Evolutionary conservation across 2,329 filamentous ascomycete species (phyloP).

Genomic region (Xylaria sp.): DNA sequence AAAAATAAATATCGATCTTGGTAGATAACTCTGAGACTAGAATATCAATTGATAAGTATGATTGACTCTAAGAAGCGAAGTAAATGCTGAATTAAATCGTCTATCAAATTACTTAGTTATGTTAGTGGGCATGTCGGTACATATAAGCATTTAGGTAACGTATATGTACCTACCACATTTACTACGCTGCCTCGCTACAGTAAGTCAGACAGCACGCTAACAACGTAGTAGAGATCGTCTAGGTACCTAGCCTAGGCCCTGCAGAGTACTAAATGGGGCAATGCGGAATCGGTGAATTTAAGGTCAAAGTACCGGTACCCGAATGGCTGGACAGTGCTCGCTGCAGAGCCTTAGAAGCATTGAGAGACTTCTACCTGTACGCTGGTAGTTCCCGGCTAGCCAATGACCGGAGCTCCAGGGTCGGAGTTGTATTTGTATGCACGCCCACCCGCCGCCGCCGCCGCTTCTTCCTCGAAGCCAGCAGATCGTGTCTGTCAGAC

Average conservation of each 20-base stretch:
- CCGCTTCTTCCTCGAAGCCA: slow-evolving; percentile 9
- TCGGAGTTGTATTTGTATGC: slow-evolving; percentile 36
- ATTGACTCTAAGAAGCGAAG: neutral
- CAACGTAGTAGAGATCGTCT: neutral
- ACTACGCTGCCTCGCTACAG: slow-evolving; percentile 8
- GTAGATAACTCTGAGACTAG: neutral
- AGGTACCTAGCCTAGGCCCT: neutral
- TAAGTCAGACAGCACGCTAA: slow-evolving; percentile 28
- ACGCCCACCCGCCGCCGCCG: slow-evolving; percentile 11
- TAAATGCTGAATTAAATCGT: slow-evolving; percentile 1
- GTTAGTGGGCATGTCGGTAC: neutral
- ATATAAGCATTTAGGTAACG: too few relatives aligned
- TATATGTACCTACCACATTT: neutral
- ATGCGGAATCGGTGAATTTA: slow-evolving; percentile 31
- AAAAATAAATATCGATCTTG: neutral
- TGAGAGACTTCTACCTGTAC: neutral
- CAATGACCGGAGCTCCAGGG: slow-evolving; percentile 34
- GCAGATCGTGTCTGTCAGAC: slow-evolving; percentile 14
- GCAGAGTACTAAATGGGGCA: slow-evolving; percentile 18
- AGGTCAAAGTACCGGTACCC: slow-evolving; percentile 12
- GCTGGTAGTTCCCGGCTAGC: slow-evolving; percentile 16
- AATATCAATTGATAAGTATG: neutral
- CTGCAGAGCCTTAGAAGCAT: slow-evolving; percentile 8
- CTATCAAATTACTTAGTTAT: neutral
- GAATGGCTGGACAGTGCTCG: neutral